Base-by-base conservation (phyloP, 495 filamentous ascomycete genomes). In the Parathielavia appendiculata region DNA sequence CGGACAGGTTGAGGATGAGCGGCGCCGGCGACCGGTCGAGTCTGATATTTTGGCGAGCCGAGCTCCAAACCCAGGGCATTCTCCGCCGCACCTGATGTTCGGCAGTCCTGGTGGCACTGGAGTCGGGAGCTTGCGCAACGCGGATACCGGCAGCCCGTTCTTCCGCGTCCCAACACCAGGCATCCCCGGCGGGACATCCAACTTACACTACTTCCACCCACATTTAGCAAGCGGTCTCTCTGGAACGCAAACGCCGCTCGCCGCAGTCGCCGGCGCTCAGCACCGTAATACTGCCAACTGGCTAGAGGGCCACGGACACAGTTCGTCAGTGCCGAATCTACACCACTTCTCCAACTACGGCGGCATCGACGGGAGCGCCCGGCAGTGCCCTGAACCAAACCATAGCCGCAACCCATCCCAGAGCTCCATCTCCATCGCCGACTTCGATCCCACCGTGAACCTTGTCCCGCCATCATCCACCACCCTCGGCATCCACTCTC, bases 181-280 rank as follows among this genome's bases (percentile, higher is more conserved):
- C 4, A 89, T 95, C 52, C 87, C 89, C 1, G 90, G 90, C 46
- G 88, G 89, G 23, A 90, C 88, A 5, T 92, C 91, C 4, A 95
- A 92, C 64, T 79, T 97, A 23, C 86, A 88, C 62, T 97, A 97
- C 69, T 92, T 92, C 65, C 92, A 96, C 70, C 84, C 91, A 2
- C 88, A 90, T 23, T 83, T 96, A 26, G 84, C 86, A 0, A 76
- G 85, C 7, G 89, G 87, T 0, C 78, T 95, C 38, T 90, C 91
- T 2, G 92, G 93, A 1, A 84, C 87, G 4, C 86, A 90, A 48
- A 97, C 92, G 2, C 93, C 92, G 5, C 80, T 96, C 0, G 88
- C 89, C 1, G 90, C 89, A 8, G 89, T 92, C 7, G 89, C 89
- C n/a, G 87, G 90, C 12, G 85, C 65, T 4, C 75, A 77, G 4